Conservation (phyloP, 495 filamentous ascomycete species). For the Extremus antarcticus region DNA sequence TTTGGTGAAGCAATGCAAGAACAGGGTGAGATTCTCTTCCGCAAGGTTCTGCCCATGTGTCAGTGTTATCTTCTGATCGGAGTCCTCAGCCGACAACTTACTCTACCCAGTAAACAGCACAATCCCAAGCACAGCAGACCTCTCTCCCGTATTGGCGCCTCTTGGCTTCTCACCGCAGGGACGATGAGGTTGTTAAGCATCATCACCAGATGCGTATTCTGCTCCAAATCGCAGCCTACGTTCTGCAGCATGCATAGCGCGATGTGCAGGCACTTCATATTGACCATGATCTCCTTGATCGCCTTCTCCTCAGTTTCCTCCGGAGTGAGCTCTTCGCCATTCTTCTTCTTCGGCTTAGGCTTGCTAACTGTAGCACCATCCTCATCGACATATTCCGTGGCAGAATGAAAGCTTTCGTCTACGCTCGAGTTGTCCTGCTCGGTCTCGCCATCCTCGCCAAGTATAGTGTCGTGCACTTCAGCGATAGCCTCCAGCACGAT, state of each 20-base stretch:
- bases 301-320: slow-evolving; percentile 53
- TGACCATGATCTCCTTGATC: slow-evolving; percentile 81
- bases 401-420: slow-evolving; percentile 86
- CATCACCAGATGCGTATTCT: slow-evolving; percentile 75
- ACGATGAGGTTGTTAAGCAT: slow-evolving; percentile 97
- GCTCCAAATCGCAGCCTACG: slow-evolving; percentile 69
- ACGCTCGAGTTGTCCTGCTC: slow-evolving; percentile 40
- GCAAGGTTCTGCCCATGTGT: slow-evolving; percentile 51
- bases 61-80: background rate
- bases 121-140: slow-evolving; percentile 83
- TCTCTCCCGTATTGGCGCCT: slow-evolving; percentile 82
- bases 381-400: slow-evolving; percentile 54
- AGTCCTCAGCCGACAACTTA: slow-evolving; percentile 23
- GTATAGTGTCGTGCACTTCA: slow-evolving; percentile 87
- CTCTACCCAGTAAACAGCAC: slow-evolving; percentile 80
- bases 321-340: slow-evolving; percentile 2
- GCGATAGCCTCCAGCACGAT: slow-evolving; percentile 87
- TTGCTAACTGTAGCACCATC: slow-evolving; percentile 48
- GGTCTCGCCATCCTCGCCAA: slow-evolving; percentile 35
- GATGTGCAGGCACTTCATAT: slow-evolving; percentile 96
- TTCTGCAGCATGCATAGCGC: slow-evolving; percentile 96
- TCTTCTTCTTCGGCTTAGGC: slow-evolving; percentile 38
- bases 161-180: slow-evolving; percentile 84
- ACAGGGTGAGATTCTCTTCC: slow-evolving; percentile 83
- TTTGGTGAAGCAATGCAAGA: slow-evolving; percentile 91